phyloP scores from a whole-genome alignment of 1,284 basidiomycete species.

The Apiotrichum gamsii region DNA sequence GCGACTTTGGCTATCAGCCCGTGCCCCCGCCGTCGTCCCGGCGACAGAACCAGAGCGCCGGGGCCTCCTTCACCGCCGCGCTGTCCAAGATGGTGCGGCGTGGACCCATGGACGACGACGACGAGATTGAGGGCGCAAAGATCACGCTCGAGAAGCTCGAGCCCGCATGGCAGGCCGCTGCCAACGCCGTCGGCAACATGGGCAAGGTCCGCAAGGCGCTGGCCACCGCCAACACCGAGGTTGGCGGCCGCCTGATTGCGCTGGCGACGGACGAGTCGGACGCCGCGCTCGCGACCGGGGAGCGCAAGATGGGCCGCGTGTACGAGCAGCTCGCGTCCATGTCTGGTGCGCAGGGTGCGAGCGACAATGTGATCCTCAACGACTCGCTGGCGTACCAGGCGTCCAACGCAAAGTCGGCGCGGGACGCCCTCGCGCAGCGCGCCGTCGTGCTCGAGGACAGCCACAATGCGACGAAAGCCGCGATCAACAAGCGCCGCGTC shows the following conservation, averaged over 20 bases:
- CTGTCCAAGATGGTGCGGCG: constrained; percentile 43
- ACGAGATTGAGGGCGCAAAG: constrained; percentile 74
- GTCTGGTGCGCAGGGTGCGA: constrained; percentile 72
- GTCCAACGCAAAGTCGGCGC: constrained; percentile 81
- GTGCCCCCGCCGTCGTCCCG: constrained; percentile 54
- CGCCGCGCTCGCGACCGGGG: constrained; percentile 65
- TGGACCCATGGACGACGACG: constrained; percentile 49
- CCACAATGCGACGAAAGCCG: constrained; percentile 78
- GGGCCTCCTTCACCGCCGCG: constrained; percentile 38
- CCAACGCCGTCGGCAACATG: constrained; percentile 76
- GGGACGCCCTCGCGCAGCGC: constrained; percentile 77
- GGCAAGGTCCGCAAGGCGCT: constrained; percentile 70
- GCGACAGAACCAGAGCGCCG: constrained; percentile 55
- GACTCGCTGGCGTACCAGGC: constrained; percentile 90
- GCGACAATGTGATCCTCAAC: constrained; percentile 83
- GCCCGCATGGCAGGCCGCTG: constrained; percentile 78
- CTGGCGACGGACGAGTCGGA: constrained; percentile 83
- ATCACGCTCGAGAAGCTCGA: constrained; percentile 85
- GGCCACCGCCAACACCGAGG: constrained; percentile 67
- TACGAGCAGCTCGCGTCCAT: constrained; percentile 80
- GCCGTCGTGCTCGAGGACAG: constrained; percentile 85
- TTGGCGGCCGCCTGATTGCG: constrained; percentile 80
- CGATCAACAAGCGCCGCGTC: constrained; percentile 80
- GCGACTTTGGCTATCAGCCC: constrained; percentile 68
- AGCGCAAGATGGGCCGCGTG: constrained; percentile 73